A percentile compares a stretch with the other conserved stretches of the same genome.
phyloP scores from a whole-genome alignment of 257 asterid genomes.

The Haberlea rhodopensis region DNA sequence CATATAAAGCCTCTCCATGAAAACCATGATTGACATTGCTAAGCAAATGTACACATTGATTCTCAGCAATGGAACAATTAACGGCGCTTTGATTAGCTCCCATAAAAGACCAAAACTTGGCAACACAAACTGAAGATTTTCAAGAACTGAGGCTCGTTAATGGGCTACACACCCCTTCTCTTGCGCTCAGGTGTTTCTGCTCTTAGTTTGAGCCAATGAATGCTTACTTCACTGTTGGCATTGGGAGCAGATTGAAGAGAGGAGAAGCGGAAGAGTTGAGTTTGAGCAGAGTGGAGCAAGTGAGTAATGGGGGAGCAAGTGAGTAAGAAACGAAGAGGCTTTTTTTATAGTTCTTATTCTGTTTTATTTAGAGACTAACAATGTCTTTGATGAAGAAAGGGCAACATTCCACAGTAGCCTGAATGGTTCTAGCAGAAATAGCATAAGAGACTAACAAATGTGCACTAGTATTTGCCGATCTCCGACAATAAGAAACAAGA shows the following conservation, averaged over 20 bases:
- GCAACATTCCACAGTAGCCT: too few relatives aligned
- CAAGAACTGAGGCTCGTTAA: not conserved
- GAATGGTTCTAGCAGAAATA: too few relatives aligned
- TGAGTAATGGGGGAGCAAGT: constrained; percentile 30
- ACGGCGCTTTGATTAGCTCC: constrained; percentile 80
- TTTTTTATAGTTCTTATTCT: constrained; percentile 56
- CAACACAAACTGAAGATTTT: not conserved
- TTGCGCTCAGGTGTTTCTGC: constrained; percentile 4
- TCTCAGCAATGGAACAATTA: constrained; percentile 68
- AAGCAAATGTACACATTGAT: constrained; percentile 63
- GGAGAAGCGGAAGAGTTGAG: constrained; percentile 17
- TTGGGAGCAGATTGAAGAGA: constrained; percentile 30
- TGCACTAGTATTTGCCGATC: too few relatives aligned
- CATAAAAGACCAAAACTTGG: constrained; percentile 53
- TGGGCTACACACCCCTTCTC: constrained; percentile 11
- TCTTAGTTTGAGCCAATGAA: constrained; percentile 24
- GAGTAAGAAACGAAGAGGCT: constrained; percentile 25
- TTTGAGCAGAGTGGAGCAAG: constrained; percentile 44
- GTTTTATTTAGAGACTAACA: constrained; percentile 32
- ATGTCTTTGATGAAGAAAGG: too few relatives aligned
- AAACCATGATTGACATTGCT: constrained; percentile 86
- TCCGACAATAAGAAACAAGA: too few relatives aligned
- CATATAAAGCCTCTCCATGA: constrained; percentile 88
- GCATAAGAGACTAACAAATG: too few relatives aligned
- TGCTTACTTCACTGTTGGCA: constrained; percentile 37